Evolutionary conservation across 1,284 basidiomycete species (phyloP).

Genomic region (Marasmius oreades): DNA sequence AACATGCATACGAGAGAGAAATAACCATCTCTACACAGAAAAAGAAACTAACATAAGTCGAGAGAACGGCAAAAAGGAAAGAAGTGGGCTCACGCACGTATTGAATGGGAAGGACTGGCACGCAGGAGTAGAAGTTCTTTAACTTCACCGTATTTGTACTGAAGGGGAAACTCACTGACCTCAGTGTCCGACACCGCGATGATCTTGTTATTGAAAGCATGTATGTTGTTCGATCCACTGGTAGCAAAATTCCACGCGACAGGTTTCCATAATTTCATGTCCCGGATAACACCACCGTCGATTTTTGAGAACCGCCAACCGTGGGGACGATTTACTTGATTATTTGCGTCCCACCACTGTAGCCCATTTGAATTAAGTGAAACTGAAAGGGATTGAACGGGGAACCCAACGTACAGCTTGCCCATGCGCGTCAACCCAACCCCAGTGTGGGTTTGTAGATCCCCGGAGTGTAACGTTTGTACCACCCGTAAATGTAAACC

Average conservation of each 20-base stretch:
- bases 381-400: background rate
- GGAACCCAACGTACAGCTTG: conserved; percentile 38
- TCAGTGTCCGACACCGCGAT: conserved; percentile 43
- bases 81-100: conserved; percentile 37
- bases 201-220: conserved; percentile 53
- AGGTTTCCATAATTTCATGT: conserved; percentile 63
- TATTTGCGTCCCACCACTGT: conserved; percentile 58
- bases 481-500: conserved; percentile 52
- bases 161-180: conserved; percentile 18
- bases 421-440: conserved; percentile 60
- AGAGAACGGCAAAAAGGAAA: background rate
- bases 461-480: conserved; percentile 57
- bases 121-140: no score
- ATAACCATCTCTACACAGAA: conserved; percentile 34
- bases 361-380: background rate
- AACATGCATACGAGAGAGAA: background rate
- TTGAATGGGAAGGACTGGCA: conserved; percentile 60
- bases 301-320: conserved; percentile 53
- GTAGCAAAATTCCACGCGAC: conserved; percentile 58
- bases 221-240: conserved; percentile 45
- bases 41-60: background rate
- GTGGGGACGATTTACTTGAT: conserved; percentile 54
- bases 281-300: conserved; percentile 46
- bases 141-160: conserved; percentile 10
- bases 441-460: conserved; percentile 49